phyloP scores from a whole-genome alignment of 805 yeast genomes.

The Lipomyces chichibuensis region DNA sequence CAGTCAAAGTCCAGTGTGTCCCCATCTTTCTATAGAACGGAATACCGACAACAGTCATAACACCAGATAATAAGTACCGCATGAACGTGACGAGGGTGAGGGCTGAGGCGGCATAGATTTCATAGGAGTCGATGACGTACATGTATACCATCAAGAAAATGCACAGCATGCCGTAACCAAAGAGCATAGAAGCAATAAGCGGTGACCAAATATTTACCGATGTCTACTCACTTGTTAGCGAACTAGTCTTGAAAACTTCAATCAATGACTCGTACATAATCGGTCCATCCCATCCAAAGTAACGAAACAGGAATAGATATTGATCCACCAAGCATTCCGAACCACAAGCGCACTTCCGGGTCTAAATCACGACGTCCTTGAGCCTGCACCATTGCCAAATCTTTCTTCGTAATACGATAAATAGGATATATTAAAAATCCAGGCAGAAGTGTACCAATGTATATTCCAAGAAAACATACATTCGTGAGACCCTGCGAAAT shows the following conservation, averaged over 20 bases:
- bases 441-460: slow-evolving; percentile 24
- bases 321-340: slow-evolving; percentile 56
- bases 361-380: slow-evolving; percentile 35
- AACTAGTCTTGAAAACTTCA: background rate
- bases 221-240: slow-evolving; percentile 2
- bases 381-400: slow-evolving; percentile 11
- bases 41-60: slow-evolving; percentile 57
- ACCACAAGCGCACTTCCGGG: slow-evolving; percentile 56
- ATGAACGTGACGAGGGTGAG: slow-evolving; percentile 74
- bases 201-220: slow-evolving; percentile 42
- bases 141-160: slow-evolving; percentile 49
- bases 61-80: slow-evolving; percentile 56
- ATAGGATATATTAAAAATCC: slow-evolving; percentile 21
- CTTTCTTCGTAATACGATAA: slow-evolving; percentile 19
- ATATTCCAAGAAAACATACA: slow-evolving; percentile 21
- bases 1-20: slow-evolving; percentile 49
- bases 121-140: slow-evolving; percentile 50
- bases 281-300: slow-evolving; percentile 59
- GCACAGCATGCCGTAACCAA: slow-evolving; percentile 47
- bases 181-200: slow-evolving; percentile 61
- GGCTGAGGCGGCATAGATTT: slow-evolving; percentile 69
- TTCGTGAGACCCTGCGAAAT: slow-evolving; percentile 42
- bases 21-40: slow-evolving; percentile 57
- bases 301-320: slow-evolving; percentile 52
- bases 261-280: slow-evolving; percentile 46